Conservation (phyloP, 495 filamentous ascomycete species). For the Xylaria cubensis region DNA sequence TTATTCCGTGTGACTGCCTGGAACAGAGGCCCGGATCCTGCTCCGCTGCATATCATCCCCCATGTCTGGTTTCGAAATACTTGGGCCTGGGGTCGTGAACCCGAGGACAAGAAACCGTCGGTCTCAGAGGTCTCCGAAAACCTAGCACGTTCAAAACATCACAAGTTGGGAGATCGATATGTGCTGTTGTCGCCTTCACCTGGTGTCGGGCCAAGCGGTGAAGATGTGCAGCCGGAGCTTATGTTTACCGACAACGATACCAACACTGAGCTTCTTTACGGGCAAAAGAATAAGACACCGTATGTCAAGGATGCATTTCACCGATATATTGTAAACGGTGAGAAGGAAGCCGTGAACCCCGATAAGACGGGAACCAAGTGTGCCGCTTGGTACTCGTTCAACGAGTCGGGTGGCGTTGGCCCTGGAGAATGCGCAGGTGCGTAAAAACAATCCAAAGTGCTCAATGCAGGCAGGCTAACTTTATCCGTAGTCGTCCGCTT, state of each 20-base stretch:
- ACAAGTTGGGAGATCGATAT: constrained; percentile 80
- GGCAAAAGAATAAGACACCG: constrained; percentile 73
- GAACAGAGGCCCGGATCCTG: constrained; percentile 90
- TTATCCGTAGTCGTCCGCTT: constrained; percentile 79
- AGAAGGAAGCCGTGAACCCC: constrained; percentile 84
- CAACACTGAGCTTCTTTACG: constrained; percentile 79
- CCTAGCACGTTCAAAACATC: constrained; percentile 74
- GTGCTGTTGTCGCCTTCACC: constrained; percentile 89
- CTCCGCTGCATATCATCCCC: constrained; percentile 89
- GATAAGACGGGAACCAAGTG: constrained; percentile 82
- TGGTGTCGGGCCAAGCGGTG: constrained; percentile 73
- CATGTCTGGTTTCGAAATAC: constrained; percentile 98
- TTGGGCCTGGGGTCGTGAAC: constrained; percentile 88
- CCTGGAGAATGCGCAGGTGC: constrained; percentile 84
- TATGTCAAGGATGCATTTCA: constrained; percentile 98
- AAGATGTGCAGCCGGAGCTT: constrained; percentile 82
- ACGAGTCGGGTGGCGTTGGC: constrained; percentile 82
- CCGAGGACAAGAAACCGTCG: constrained; percentile 73
- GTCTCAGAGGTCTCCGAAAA: constrained; percentile 69
- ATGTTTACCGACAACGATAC: constrained; percentile 97
- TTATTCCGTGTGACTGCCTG: constrained; percentile 95
- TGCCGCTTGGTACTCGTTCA: constrained; percentile 90
- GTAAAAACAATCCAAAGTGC: constrained; percentile 11
- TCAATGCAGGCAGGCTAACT: constrained; percentile 25
- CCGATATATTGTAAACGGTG: constrained; percentile 78